Evolutionary conservation across 768 basidiomycete genomes (phyloP).

Genomic region (Rhizopogon rudus): DNA sequence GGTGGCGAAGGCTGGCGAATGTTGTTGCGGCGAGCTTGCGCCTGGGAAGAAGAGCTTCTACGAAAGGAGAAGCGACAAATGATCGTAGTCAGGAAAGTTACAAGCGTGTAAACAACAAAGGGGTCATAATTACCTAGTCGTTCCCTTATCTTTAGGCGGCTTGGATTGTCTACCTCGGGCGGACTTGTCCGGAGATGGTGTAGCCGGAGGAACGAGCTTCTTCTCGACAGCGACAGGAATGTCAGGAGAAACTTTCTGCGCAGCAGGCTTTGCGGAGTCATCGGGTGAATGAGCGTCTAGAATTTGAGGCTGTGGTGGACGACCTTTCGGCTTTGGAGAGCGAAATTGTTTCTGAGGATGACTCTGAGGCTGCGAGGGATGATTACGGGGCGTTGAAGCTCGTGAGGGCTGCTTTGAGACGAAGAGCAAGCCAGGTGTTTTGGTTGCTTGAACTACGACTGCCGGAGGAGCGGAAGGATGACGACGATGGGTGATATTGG

Average conservation of each 20-base stretch:
- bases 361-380: conserved; percentile 30
- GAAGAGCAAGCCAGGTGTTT: conserved; percentile 67
- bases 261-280: conserved; percentile 26
- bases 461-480: conserved; percentile 67
- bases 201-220: conserved; percentile 18
- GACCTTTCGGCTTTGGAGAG: conserved; percentile 32
- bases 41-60: conserved; percentile 44
- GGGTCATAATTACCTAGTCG: conserved; percentile 31
- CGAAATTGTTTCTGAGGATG: conserved; percentile 29
- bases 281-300: conserved; percentile 24
- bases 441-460: conserved; percentile 66
- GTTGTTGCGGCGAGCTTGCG: conserved; percentile 43
- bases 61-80: background rate
- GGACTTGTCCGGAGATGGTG: conserved; percentile 22
- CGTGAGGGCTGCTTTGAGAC: conserved; percentile 51
- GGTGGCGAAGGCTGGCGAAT: conserved; percentile 64
- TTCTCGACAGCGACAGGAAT: conserved; percentile 27
- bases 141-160: conserved; percentile 37
- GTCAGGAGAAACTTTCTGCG: conserved; percentile 20
- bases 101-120: background rate
- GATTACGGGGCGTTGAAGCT: conserved; percentile 28
- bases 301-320: conserved; percentile 21
- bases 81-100: background rate
- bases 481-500: conserved; percentile 44
- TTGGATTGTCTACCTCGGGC: conserved; percentile 32